Evolutionary conservation across 441 rosid species (phyloP).

Genomic region (Gossypium davidsonii): DNA sequence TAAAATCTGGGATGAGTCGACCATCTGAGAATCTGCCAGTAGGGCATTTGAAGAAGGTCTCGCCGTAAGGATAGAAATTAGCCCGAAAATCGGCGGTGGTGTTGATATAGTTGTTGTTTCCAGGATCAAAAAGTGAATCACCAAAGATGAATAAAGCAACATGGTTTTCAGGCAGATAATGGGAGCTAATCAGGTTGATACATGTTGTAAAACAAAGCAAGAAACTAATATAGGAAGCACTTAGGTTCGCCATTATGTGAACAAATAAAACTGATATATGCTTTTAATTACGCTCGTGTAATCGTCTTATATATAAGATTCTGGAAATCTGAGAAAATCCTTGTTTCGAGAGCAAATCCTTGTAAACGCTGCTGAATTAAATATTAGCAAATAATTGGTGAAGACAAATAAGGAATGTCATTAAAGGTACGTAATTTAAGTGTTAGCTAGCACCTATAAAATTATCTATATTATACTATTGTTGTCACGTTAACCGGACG

Average conservation of each 20-base stretch:
- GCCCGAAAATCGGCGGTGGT: background rate
- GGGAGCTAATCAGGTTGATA: background rate
- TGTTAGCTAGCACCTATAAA: no score
- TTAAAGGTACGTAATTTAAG: no score
- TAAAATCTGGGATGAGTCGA: constrained; percentile 2
- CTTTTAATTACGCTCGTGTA: no score
- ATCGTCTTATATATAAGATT: no score
- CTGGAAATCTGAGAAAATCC: background rate
- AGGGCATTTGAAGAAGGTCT: constrained; percentile 6
- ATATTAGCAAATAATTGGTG: no score
- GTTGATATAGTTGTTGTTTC: constrained; percentile 5
- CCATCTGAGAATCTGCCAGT: constrained; percentile 3
- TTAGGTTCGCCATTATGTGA: background rate
- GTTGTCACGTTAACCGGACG: no score
- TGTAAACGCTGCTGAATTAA: background rate
- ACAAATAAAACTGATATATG: background rate
- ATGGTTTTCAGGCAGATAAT: background rate
- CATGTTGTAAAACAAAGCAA: background rate
- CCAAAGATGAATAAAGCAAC: constrained; percentile 8
- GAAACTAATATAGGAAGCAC: background rate
- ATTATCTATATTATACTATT: no score
- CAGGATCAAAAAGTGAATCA: background rate
- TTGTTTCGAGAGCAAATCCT: background rate
- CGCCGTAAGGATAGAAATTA: constrained; percentile 7
- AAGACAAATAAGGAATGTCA: no score